phyloP scores from a whole-genome alignment of 2,329 filamentous ascomycete species.

The Aspergillus costaricaensis region DNA sequence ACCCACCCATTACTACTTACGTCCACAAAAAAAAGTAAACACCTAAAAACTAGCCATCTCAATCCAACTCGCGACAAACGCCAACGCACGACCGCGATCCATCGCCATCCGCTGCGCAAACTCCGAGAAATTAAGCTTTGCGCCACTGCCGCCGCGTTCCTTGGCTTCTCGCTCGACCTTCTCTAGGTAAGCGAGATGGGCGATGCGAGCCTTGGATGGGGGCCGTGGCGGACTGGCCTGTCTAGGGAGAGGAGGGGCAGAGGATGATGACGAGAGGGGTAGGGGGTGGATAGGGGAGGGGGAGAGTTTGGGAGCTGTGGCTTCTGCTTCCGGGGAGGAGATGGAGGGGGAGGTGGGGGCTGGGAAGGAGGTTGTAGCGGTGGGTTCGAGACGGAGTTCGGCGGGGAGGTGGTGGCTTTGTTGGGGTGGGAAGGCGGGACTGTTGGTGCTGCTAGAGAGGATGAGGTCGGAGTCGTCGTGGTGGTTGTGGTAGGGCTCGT shows the following conservation, averaged over 20 bases:
- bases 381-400: constrained; percentile 44
- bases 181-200: constrained; percentile 56
- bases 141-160: constrained; percentile 71
- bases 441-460: background rate
- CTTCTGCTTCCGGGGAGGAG: constrained; percentile 36
- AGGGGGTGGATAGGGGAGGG: constrained; percentile 38
- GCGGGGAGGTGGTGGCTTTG: constrained; percentile 22
- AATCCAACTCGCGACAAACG: constrained; percentile 88
- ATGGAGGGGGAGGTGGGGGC: constrained; percentile 33
- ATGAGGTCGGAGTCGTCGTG: background rate
- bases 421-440: constrained; percentile 14
- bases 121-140: constrained; percentile 74
- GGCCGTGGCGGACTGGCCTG: constrained; percentile 18
- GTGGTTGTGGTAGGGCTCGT: background rate
- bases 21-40: background rate
- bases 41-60: constrained; percentile 67
- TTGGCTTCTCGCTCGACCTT: constrained; percentile 68
- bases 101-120: constrained; percentile 74
- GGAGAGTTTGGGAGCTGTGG: constrained; percentile 37
- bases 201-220: constrained; percentile 40
- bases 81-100: constrained; percentile 67
- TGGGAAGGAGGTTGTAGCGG: constrained; percentile 33
- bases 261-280: constrained; percentile 21
- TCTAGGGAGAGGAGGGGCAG: constrained; percentile 14
- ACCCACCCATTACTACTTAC: background rate